These are phyloP conservation scores for Mucor velutinosus DNA, from an alignment of 371 early-diverging fungal species.

Conservation along the genomic window DNA sequence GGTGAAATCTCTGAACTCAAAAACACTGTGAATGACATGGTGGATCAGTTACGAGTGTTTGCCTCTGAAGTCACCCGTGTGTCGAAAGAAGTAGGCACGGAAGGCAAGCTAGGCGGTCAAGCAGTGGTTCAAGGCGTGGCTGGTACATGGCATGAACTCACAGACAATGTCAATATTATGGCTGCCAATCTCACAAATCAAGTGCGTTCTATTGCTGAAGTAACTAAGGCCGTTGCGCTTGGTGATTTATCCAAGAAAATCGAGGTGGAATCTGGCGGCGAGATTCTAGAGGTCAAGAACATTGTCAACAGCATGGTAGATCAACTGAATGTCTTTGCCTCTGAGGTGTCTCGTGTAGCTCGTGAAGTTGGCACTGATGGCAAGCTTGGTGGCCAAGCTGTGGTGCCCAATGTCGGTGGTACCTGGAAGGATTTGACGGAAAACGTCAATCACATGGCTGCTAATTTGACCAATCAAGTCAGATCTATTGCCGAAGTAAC, in stretches of 20 bases:
- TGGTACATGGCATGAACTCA: constrained; percentile 55
- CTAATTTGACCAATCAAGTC: constrained; percentile 52
- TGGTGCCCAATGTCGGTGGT: constrained; percentile 48
- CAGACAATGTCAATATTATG: constrained; percentile 54
- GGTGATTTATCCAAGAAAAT: constrained; percentile 67
- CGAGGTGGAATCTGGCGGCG: constrained; percentile 66
- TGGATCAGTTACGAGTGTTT: constrained; percentile 45
- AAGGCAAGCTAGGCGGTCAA: constrained; percentile 48
- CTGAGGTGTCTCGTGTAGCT: constrained; percentile 53
- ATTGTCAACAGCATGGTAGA: constrained; percentile 71
- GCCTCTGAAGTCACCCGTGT: constrained; percentile 49
- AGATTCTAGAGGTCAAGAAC: constrained; percentile 67
- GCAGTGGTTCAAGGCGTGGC: constrained; percentile 43
- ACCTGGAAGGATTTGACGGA: constrained; percentile 55
- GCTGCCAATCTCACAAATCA: constrained; percentile 50
- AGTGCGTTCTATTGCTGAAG: constrained; percentile 58
- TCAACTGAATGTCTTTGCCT: constrained; percentile 58
- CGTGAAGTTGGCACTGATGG: constrained; percentile 61
- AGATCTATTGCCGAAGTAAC: constrained; percentile 62
- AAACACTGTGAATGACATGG: constrained; percentile 49
- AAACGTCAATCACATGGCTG: constrained; percentile 54
- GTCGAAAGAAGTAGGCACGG: constrained; percentile 52
- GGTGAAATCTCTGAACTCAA: constrained; percentile 45
- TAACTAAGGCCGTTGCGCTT: constrained; percentile 55
- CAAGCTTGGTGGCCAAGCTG: constrained; percentile 51